phyloP scores from a whole-genome alignment of 1,284 basidiomycete species.

The Ustilago cynodontis region DNA sequence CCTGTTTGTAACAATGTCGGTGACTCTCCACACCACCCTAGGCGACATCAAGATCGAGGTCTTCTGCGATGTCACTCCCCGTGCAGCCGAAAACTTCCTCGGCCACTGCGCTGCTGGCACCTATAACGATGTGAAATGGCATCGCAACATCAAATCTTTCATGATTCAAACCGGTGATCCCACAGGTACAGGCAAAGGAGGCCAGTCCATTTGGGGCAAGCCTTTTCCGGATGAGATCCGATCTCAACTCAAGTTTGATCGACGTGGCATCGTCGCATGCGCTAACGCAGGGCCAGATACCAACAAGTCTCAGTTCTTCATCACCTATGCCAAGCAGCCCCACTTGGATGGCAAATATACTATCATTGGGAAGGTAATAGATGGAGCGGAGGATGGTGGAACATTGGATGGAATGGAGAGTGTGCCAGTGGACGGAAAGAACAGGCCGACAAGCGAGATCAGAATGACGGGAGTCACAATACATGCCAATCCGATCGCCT shows the following conservation, averaged over 20 bases:
- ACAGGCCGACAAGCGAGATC: conserved; percentile 86
- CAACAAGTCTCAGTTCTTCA: conserved; percentile 67
- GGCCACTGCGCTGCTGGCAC: conserved; percentile 90
- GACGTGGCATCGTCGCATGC: conserved; percentile 66
- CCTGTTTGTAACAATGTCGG: conserved; percentile 76
- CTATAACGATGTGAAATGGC: conserved; percentile 88
- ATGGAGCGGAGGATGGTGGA: conserved; percentile 63
- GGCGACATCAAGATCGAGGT: conserved; percentile 98
- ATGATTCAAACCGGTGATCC: conserved; percentile 98
- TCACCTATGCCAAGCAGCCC: conserved; percentile 64
- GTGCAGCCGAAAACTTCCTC: conserved; percentile 96
- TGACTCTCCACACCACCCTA: conserved; percentile 91
- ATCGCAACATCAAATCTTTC: conserved; percentile 76
- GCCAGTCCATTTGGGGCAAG: conserved; percentile 92
- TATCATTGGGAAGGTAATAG: conserved; percentile 67
- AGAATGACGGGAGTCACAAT: conserved; percentile 86
- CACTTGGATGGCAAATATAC: conserved; percentile 68
- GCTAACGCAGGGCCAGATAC: conserved; percentile 68
- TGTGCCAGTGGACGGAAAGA: conserved; percentile 89
- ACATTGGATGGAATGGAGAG: conserved; percentile 74
- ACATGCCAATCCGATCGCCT: conserved; percentile 93
- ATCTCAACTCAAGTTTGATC: conserved; percentile 58
- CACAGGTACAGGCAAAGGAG: conserved; percentile 93
- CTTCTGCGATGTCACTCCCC: conserved; percentile 95
- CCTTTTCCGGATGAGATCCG: conserved; percentile 95